These are phyloP conservation scores for Fusarium sp. DNA, from an alignment of 2,329 filamentous ascomycete genomes.

Conservation along the genomic window DNA sequence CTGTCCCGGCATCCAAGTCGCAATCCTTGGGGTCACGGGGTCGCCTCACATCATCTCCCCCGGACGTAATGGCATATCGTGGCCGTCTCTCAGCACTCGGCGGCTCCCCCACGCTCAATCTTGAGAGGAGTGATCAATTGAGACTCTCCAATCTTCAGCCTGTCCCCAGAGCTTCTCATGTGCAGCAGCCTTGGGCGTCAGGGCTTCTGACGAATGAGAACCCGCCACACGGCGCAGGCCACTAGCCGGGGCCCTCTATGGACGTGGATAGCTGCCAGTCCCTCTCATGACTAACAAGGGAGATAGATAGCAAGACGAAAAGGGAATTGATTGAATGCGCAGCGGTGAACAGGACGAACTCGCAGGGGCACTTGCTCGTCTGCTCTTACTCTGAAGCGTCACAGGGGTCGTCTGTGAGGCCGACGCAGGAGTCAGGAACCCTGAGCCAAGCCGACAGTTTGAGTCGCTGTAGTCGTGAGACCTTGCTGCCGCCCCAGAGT, in stretches of 20 bases:
- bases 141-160: conserved; percentile 8
- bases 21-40: conserved; percentile 19
- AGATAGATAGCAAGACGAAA: conserved; percentile 7
- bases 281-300: conserved; percentile 6
- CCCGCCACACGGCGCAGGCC: conserved; percentile 43
- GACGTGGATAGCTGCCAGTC: conserved; percentile 25
- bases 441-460: conserved; percentile 14
- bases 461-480: not conserved
- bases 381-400: not conserved
- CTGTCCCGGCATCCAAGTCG: conserved; percentile 7
- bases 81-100: conserved; percentile 27
- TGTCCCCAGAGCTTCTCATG: conserved; percentile 5
- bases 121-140: conserved; percentile 6
- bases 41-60: conserved; percentile 27
- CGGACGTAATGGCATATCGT: conserved; percentile 16
- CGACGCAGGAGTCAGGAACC: not conserved
- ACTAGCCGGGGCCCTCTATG: conserved; percentile 22
- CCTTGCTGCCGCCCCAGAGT: conserved; percentile 7
- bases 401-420: conserved; percentile 3
- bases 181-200: conserved; percentile 24
- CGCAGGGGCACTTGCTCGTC: conserved; percentile 9
- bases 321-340: conserved; percentile 3
- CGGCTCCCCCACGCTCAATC: conserved; percentile 17
- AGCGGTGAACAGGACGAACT: conserved; percentile 28
- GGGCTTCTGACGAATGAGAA: conserved; percentile 35